Conservation (phyloP, 441 rosid genomes). For the Euphorbia neoarborescens region DNA sequence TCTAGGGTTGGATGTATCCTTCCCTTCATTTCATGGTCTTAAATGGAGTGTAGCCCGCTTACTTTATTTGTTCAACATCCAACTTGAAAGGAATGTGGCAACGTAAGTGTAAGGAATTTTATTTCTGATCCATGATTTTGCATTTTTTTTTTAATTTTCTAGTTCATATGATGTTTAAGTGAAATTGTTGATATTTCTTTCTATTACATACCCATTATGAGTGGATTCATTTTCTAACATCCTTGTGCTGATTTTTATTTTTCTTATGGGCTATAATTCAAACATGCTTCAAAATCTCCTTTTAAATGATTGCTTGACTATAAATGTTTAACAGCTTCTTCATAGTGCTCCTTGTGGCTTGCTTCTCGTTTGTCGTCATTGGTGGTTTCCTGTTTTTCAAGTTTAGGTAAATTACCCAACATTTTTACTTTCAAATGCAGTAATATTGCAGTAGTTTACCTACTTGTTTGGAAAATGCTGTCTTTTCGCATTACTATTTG, state of each 20-base stretch:
- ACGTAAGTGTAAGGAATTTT: conserved; percentile 48
- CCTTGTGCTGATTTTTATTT: neutral
- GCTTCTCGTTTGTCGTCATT: conserved; percentile 73
- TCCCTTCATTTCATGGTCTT: conserved; percentile 66
- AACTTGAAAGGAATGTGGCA: conserved; percentile 82
- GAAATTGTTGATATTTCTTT: conserved; percentile 5
- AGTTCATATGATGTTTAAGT: neutral
- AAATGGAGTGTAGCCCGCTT: conserved; percentile 67
- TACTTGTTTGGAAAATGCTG: conserved; percentile 8
- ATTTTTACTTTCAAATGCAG: neutral
- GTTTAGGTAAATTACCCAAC: conserved; percentile 45
- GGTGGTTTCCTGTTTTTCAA: conserved; percentile 81
- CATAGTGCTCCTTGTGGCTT: conserved; percentile 62
- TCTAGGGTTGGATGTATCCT: conserved; percentile 60
- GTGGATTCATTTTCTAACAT: conserved; percentile 11
- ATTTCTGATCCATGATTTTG: conserved; percentile 9
- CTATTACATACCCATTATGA: neutral
- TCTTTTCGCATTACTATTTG: neutral
- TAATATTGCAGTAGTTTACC: conserved; percentile 5
- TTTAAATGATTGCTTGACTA: conserved; percentile 6
- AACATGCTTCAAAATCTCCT: neutral
- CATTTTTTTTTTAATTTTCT: conserved; percentile 1
- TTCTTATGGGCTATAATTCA: neutral
- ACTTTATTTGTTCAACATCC: conserved; percentile 74
- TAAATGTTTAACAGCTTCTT: conserved; percentile 52